phyloP scores from a whole-genome alignment of 2,329 filamentous ascomycete species.

The Paraphaeosphaeria sporulosa region DNA sequence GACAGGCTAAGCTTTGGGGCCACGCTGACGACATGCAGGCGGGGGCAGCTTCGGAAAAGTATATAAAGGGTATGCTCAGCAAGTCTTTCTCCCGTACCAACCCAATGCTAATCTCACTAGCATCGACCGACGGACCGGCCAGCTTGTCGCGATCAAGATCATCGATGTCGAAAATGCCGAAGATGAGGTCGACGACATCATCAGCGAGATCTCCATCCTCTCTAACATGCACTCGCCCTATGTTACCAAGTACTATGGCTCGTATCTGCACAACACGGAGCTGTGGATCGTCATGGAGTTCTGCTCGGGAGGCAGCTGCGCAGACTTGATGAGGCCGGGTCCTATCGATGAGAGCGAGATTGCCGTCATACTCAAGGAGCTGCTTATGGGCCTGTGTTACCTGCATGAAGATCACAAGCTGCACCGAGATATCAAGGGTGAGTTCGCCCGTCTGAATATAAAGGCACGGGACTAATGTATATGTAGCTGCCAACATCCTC shows the following conservation, averaged over 20 bases:
- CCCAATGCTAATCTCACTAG: conserved; percentile 53
- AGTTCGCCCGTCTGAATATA: conserved; percentile 20
- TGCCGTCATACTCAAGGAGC: conserved; percentile 89
- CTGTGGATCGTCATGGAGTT: conserved; percentile 99
- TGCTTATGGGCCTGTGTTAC: conserved; percentile 90
- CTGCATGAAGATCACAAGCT: conserved; percentile 95
- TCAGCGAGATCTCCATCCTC: conserved; percentile 96
- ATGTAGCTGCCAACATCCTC: conserved; percentile 88
- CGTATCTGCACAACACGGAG: conserved; percentile 93
- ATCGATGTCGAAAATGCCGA: conserved; percentile 99
- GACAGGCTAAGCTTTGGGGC: conserved; percentile 1
- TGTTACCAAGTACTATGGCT: conserved; percentile 97
- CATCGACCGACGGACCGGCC: conserved; percentile 90
- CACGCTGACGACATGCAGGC: conserved; percentile 60
- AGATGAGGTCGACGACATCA: conserved; percentile 99
- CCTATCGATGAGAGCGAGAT: conserved; percentile 94
- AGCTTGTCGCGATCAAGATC: conserved; percentile 96
- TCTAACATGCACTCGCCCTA: conserved; percentile 95
- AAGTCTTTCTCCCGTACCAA: background rate
- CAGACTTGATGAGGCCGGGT: conserved; percentile 93
- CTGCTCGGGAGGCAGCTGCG: conserved; percentile 94
- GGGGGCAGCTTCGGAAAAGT: conserved; percentile 98
- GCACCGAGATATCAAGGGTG: conserved; percentile 94
- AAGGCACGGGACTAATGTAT: conserved; percentile 15
- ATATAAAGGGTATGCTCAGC: conserved; percentile 84